These are phyloP conservation scores for Dactylellina parvicollis DNA, from an alignment of 2,329 filamentous ascomycete species.

Conservation along the genomic window DNA sequence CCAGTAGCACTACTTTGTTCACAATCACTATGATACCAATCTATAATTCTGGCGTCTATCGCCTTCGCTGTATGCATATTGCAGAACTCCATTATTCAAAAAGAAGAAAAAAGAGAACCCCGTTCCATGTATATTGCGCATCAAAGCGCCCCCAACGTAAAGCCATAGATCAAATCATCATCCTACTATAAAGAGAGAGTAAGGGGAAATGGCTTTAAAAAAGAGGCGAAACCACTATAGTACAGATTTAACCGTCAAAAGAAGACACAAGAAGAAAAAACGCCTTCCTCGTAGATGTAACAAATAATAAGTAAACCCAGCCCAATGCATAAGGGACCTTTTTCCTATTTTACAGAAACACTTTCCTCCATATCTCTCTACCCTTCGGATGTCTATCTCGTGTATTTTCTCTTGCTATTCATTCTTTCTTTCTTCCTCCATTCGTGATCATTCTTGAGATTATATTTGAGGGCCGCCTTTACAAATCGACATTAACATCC, in stretches of 20 bases:
- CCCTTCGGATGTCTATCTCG: conserved; percentile 7
- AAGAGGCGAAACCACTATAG: conserved; percentile 26
- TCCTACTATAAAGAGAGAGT: conserved; percentile 1
- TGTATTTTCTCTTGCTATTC: background rate
- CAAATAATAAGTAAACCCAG: conserved; percentile 27
- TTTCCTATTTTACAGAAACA: conserved; percentile 49
- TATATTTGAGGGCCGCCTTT: background rate
- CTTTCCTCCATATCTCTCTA: conserved; percentile 12
- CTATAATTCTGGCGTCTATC: background rate
- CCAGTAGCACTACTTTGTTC: too few relatives aligned
- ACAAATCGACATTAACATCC: conserved; percentile 23
- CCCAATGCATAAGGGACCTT: conserved; percentile 46
- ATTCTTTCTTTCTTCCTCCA: conserved; percentile 10
- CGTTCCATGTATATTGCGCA: conserved; percentile 25
- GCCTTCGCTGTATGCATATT: background rate
- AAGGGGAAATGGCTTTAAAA: conserved; percentile 28
- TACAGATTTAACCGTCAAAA: conserved; percentile 36
- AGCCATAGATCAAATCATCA: conserved; percentile 5
- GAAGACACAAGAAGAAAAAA: conserved; percentile 17
- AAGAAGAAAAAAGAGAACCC: background rate
- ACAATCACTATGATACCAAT: too few relatives aligned
- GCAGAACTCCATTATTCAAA: background rate
- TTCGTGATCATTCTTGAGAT: background rate
- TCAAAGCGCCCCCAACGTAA: conserved; percentile 7
- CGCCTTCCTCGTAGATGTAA: conserved; percentile 41